These are phyloP conservation scores for Biscutella auriculata DNA, from an alignment of 441 rosid species.

Conservation along the genomic window DNA sequence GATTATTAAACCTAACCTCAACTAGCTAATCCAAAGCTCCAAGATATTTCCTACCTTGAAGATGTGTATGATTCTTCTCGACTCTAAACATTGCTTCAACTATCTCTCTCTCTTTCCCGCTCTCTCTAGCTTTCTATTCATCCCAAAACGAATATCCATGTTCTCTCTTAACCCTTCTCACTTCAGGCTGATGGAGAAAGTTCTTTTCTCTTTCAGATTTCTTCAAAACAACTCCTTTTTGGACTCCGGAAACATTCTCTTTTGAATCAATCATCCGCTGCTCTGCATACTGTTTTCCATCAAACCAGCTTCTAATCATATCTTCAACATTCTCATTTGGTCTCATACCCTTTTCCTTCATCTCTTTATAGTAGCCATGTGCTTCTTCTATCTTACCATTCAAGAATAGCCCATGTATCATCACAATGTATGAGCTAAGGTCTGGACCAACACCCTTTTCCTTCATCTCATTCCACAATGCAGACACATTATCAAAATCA, in stretches of 20 bases:
- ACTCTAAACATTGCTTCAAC: background rate
- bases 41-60: background rate
- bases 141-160: conserved; percentile 62
- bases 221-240: conserved; percentile 17
- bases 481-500: conserved; percentile 49
- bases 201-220: conserved; percentile 27
- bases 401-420: conserved; percentile 81
- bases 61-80: background rate
- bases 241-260: conserved; percentile 9
- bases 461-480: conserved; percentile 72
- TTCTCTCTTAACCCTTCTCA: conserved; percentile 55
- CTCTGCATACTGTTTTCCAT: conserved; percentile 47
- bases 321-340: conserved; percentile 61
- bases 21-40: background rate
- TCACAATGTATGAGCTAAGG: conserved; percentile 63
- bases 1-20: background rate
- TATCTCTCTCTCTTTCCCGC: background rate
- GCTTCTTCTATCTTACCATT: conserved; percentile 82
- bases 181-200: conserved; percentile 51
- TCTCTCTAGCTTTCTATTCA: conserved; percentile 7
- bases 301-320: conserved; percentile 64
- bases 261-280: conserved; percentile 15
- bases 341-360: conserved; percentile 57
- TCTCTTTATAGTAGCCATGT: conserved; percentile 52
- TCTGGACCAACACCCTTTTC: conserved; percentile 59